Percentiles rank a stretch among this genome's conserved stretches.
These are phyloP conservation scores for Xylariaceae sp. DNA, from an alignment of 2,329 filamentous ascomycete species.

Conservation along the genomic window DNA sequence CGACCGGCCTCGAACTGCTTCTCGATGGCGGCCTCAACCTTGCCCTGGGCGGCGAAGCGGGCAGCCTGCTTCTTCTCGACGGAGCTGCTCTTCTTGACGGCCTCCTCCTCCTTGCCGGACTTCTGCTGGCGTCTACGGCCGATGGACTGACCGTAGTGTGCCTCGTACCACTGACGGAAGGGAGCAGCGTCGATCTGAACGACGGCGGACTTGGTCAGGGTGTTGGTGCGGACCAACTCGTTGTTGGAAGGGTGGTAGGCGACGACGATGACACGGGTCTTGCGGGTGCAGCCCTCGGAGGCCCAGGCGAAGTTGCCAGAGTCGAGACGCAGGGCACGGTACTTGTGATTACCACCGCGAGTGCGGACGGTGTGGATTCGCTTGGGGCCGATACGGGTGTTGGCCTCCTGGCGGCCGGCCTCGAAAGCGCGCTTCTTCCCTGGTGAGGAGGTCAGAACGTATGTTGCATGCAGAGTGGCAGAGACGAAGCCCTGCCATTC, in stretches of 20 bases:
- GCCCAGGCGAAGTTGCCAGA: slow-evolving; percentile 99
- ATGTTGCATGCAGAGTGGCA: slow-evolving; percentile 58
- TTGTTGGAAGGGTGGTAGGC: slow-evolving; percentile 99
- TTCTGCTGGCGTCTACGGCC: slow-evolving; percentile 92
- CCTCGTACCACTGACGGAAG: slow-evolving; percentile 99
- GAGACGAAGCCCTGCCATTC: too few species aligned
- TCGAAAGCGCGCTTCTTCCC: slow-evolving; percentile 99
- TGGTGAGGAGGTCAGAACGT: slow-evolving; percentile 74
- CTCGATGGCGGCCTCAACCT: slow-evolving; percentile 91
- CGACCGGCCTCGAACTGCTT: slow-evolving; percentile 99
- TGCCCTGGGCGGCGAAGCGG: slow-evolving; percentile 78
- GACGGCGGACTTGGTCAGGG: slow-evolving; percentile 97
- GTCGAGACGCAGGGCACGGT: slow-evolving; percentile 97
- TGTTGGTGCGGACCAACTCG: slow-evolving; percentile 99
- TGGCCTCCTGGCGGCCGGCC: slow-evolving; percentile 98
- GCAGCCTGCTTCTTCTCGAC: slow-evolving; percentile 96
- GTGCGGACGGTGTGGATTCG: slow-evolving; percentile 95
- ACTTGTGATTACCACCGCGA: slow-evolving; percentile 98
- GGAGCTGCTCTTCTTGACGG: slow-evolving; percentile 88
- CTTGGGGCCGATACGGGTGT: slow-evolving; percentile 98
- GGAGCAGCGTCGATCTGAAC: slow-evolving; percentile 98
- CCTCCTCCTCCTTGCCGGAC: slow-evolving; percentile 64
- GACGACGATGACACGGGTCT: slow-evolving; percentile 98
- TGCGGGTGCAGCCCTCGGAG: slow-evolving; percentile 96
- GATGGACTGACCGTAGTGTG: slow-evolving; percentile 90